Conservation (phyloP, 148 eudicot genomes). For the Bassia scoparia region DNA sequence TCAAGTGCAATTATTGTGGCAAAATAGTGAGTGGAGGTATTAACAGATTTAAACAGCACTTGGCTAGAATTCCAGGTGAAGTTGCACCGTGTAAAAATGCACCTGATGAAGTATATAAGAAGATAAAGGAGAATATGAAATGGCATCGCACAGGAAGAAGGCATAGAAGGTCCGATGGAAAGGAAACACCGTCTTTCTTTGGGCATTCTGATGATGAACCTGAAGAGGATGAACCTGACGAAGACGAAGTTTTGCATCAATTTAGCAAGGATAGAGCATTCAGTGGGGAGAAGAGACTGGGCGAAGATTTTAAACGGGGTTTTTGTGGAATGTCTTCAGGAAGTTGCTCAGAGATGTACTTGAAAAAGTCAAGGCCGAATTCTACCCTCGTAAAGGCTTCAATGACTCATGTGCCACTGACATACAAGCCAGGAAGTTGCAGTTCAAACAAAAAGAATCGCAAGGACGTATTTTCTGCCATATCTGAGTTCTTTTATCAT, state of each 20-base stretch:
- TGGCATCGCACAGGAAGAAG: conserved; percentile 96
- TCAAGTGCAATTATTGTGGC: conserved; percentile 91
- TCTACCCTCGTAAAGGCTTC: conserved; percentile 41
- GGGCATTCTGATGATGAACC: conserved; percentile 74
- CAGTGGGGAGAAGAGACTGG: conserved; percentile 43
- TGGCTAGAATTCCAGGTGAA: conserved; percentile 95
- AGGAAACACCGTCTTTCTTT: conserved; percentile 59
- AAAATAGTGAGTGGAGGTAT: conserved; percentile 95
- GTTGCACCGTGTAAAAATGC: conserved; percentile 95
- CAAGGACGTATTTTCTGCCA: conserved; percentile 76
- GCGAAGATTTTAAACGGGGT: conserved; percentile 45
- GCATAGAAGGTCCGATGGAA: conserved; percentile 61
- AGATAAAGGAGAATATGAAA: conserved; percentile 92
- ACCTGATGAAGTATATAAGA: conserved; percentile 82
- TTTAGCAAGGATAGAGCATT: conserved; percentile 43
- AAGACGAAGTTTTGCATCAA: conserved; percentile 40
- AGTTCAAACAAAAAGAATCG: conserved; percentile 44
- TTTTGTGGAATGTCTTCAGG: conserved; percentile 45
- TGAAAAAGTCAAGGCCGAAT: conserved; percentile 51
- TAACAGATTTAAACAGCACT: conserved; percentile 89
- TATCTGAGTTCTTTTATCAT: conserved; percentile 81
- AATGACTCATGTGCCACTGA: conserved; percentile 38
- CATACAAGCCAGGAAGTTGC: conserved; percentile 41
- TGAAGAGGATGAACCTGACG: conserved; percentile 71
- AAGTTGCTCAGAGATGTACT: conserved; percentile 48